Conservation (phyloP, 2,329 filamentous ascomycete genomes). For the Grosmannia clavigera region DNA sequence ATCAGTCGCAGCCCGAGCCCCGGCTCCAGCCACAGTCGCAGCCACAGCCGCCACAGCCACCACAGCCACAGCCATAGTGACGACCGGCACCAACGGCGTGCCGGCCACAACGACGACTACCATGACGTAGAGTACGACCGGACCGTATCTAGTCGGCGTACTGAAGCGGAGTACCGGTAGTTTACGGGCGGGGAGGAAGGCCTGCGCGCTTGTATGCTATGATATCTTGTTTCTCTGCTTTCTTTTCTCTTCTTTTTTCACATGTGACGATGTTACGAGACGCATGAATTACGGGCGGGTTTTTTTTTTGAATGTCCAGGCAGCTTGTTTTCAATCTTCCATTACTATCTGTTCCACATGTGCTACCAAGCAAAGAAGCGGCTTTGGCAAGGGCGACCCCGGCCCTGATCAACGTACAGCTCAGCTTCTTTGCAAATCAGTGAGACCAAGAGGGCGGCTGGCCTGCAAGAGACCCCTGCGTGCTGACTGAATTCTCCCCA, state of each 20-base stretch:
- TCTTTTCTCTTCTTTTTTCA: background rate
- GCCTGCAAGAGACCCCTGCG: background rate
- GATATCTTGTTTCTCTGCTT: background rate
- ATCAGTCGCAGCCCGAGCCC: constrained; percentile 7
- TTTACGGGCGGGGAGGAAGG: too few species aligned
- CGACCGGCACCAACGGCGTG: background rate
- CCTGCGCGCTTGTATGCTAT: background rate
- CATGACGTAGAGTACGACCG: constrained; percentile 3
- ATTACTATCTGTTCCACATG: too few species aligned
- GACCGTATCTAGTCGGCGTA: background rate
- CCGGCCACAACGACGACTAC: constrained; percentile 11
- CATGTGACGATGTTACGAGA: background rate
- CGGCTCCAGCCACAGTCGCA: background rate
- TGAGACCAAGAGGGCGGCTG: background rate
- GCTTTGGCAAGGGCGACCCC: too few species aligned
- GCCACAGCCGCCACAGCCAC: constrained; percentile 1
- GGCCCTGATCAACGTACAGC: too few species aligned
- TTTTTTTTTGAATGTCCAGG: background rate
- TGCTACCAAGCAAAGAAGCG: too few species aligned
- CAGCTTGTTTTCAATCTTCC: background rate
- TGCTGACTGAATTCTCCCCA: background rate
- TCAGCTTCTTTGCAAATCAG: background rate
- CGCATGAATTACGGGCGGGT: background rate
- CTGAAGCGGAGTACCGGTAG: background rate
- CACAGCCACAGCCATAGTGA: background rate